Percentiles rank a stretch among this genome's conserved stretches.
phyloP scores from a whole-genome alignment of 129 eudicot genomes.

The Tagetes erecta region DNA sequence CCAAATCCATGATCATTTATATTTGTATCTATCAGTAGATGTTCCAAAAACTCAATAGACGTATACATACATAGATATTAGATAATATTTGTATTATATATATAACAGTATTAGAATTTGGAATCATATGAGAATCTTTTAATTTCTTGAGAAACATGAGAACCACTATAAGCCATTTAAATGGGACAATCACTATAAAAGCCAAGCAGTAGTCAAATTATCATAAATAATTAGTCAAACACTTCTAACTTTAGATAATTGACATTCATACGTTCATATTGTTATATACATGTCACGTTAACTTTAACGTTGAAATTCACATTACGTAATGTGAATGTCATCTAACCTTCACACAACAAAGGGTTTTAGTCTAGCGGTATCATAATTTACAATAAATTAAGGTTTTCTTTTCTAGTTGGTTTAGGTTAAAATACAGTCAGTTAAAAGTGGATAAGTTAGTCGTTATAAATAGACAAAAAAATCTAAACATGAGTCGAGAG shows the following conservation, averaged over 20 bases:
- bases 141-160: background rate
- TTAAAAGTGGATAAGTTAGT: too few relatives aligned
- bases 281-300: background rate
- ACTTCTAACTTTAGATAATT: background rate
- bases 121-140: background rate
- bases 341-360: background rate
- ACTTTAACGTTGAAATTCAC: background rate
- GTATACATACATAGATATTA: too few relatives aligned
- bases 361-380: too few relatives aligned
- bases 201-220: background rate
- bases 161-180: background rate
- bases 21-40: background rate
- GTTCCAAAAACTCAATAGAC: too few relatives aligned
- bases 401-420: too few relatives aligned
- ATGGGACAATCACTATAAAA: background rate
- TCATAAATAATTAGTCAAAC: background rate
- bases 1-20: conserved; percentile 27
- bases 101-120: background rate
- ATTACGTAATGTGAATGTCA: background rate
- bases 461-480: too few relatives aligned
- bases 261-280: conserved; percentile 20
- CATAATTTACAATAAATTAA: too few relatives aligned
- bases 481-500: too few relatives aligned
- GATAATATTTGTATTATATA: background rate
- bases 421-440: too few relatives aligned